Conservation (phyloP, 1,284 basidiomycete genomes). For the Pyrrhoderma lamaoense region DNA sequence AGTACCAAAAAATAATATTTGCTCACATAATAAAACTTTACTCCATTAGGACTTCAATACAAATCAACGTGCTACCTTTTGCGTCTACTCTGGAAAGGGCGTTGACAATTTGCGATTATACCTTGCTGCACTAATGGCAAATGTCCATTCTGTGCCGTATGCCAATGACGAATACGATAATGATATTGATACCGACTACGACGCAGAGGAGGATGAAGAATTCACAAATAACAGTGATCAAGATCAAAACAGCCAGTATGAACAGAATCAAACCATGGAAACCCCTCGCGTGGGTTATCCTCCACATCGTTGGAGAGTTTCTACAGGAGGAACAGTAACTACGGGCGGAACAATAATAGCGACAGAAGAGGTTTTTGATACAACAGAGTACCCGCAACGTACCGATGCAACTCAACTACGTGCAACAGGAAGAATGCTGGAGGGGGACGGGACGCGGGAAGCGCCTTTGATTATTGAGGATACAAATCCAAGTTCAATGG, state of each 20-base stretch:
- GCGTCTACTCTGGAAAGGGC: slow-evolving; percentile 93
- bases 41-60: slow-evolving; percentile 77
- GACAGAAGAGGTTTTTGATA: slow-evolving; percentile 12
- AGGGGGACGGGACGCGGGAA: too few species aligned
- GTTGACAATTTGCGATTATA: slow-evolving; percentile 79
- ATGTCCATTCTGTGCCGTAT: slow-evolving; percentile 40
- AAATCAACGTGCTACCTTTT: slow-evolving; percentile 89
- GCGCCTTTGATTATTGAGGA: slow-evolving; percentile 11
- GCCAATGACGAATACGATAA: neutral
- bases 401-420: too few species aligned
- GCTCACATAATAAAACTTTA: neutral
- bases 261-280: neutral
- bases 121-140: slow-evolving; percentile 64
- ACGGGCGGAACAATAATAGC: slow-evolving; percentile 5
- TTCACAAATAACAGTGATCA: slow-evolving; percentile 9
- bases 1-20: slow-evolving; percentile 24
- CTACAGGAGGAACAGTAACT: slow-evolving; percentile 1
- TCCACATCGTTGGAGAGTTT: too few species aligned
- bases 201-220: slow-evolving; percentile 51
- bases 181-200: slow-evolving; percentile 68
- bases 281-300: slow-evolving; percentile 3
- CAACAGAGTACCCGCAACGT: neutral
- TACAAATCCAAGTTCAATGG: slow-evolving; percentile 15
- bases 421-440: too few species aligned
- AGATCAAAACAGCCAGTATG: neutral